These are phyloP conservation scores for Aspergillus quadricinctus DNA, from an alignment of 2,329 filamentous ascomycete genomes.

Conservation along the genomic window DNA sequence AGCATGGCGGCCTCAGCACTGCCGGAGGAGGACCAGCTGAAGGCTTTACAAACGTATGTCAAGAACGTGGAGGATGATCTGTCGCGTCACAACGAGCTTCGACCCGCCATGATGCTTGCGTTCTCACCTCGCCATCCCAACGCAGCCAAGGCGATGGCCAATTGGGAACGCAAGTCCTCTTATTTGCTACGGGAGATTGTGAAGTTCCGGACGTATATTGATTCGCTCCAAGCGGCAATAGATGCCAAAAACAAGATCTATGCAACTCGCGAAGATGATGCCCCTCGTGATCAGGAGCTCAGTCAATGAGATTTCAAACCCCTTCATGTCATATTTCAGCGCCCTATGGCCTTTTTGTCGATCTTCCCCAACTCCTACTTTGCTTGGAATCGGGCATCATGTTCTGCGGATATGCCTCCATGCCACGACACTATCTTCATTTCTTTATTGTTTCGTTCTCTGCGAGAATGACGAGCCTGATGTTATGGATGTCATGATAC, in stretches of 20 bases:
- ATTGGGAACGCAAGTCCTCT: conserved; percentile 94
- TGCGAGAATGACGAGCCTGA: conserved; percentile 18
- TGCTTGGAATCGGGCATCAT: neutral
- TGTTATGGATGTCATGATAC: conserved; percentile 26
- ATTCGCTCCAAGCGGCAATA: conserved; percentile 70
- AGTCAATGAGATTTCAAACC: neutral
- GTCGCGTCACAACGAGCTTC: conserved; percentile 79
- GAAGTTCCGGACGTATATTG: conserved; percentile 94
- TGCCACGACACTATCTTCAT: neutral
- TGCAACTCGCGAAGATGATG: conserved; percentile 19
- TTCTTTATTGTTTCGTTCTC: neutral
- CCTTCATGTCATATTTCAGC: neutral
- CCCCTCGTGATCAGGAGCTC: neutral
- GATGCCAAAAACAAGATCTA: conserved; percentile 68
- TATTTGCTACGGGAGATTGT: conserved; percentile 91
- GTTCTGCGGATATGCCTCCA: neutral
- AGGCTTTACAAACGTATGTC: conserved; percentile 72
- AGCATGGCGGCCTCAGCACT: conserved; percentile 81
- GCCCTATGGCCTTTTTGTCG: neutral
- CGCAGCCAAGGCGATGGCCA: conserved; percentile 77
- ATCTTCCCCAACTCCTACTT: neutral
- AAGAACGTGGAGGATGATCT: conserved; percentile 81
- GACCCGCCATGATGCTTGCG: conserved; percentile 80
- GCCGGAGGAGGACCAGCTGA: conserved; percentile 75
- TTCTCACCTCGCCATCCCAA: conserved; percentile 84